phyloP scores from a whole-genome alignment of 2,329 filamentous ascomycete species.

The Chalaropsis thielavioides region DNA sequence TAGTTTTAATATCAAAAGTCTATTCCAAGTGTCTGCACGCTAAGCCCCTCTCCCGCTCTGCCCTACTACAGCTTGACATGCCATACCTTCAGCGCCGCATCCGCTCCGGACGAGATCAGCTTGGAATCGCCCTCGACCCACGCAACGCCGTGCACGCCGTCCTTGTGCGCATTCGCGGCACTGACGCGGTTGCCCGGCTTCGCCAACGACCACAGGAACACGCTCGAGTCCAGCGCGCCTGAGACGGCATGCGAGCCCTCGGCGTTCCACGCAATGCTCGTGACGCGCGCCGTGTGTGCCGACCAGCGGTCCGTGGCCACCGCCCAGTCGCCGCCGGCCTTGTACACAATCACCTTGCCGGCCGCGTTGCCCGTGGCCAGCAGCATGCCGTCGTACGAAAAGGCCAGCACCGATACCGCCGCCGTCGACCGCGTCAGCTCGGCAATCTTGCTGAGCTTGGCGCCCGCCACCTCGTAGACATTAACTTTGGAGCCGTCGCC shows the following conservation, averaged over 20 bases:
- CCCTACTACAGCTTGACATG: slow-evolving; percentile 22
- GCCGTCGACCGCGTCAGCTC: slow-evolving; percentile 55
- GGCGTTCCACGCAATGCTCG: slow-evolving; percentile 57
- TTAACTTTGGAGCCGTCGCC: slow-evolving; percentile 58
- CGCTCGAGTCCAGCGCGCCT: slow-evolving; percentile 77
- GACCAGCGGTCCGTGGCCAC: slow-evolving; percentile 64
- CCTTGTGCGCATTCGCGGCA: slow-evolving; percentile 81
- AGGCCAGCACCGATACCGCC: slow-evolving; percentile 64
- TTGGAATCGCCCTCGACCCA: slow-evolving; percentile 55
- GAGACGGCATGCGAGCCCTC: slow-evolving; percentile 66
- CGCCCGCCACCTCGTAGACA: slow-evolving; percentile 46
- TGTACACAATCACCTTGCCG: slow-evolving; percentile 77
- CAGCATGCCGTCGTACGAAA: slow-evolving; percentile 61
- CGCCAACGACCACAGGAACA: slow-evolving; percentile 78
- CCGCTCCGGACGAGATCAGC: slow-evolving; percentile 67
- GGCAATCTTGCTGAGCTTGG: slow-evolving; percentile 39
- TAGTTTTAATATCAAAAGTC: background rate
- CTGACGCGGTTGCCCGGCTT: slow-evolving; percentile 77
- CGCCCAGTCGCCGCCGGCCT: slow-evolving; percentile 34
- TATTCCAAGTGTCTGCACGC: background rate
- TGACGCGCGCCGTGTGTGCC: slow-evolving; percentile 44
- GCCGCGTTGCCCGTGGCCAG: slow-evolving; percentile 71
- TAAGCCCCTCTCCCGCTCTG: background rate
- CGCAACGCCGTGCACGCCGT: slow-evolving; percentile 75
- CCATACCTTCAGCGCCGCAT: slow-evolving; percentile 90